phyloP scores from a whole-genome alignment of 805 yeast genomes.

The Zygoascus biomembranicola region DNA sequence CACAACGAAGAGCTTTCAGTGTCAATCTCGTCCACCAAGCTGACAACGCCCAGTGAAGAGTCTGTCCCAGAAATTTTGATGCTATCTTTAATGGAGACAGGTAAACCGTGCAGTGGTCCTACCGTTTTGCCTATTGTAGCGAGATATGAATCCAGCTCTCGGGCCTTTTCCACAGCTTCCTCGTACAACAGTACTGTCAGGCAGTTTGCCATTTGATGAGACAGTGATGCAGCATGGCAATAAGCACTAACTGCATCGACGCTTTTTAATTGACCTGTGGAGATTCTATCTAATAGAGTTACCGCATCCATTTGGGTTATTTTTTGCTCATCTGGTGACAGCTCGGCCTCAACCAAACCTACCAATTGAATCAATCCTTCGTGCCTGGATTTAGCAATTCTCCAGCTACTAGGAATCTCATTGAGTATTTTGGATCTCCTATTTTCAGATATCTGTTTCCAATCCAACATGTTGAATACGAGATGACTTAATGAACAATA shows the following conservation, averaged over 20 bases:
- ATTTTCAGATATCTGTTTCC: neutral
- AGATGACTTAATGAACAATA: too few species aligned
- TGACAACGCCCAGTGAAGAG: slow-evolving; percentile 37
- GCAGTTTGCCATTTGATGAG: slow-evolving; percentile 43
- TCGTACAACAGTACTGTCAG: slow-evolving; percentile 37
- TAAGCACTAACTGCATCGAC: slow-evolving; percentile 44
- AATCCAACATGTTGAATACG: neutral
- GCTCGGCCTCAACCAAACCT: neutral
- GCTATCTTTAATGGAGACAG: slow-evolving; percentile 50
- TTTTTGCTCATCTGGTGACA: neutral
- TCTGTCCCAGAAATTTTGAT: slow-evolving; percentile 40
- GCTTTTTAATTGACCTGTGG: neutral
- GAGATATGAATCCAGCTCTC: slow-evolving; percentile 43
- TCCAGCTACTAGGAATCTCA: neutral
- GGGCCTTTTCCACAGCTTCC: slow-evolving; percentile 48
- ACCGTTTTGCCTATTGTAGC: slow-evolving; percentile 14
- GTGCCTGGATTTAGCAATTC: neutral
- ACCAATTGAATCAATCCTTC: neutral
- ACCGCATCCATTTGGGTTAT: neutral
- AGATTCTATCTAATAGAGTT: neutral
- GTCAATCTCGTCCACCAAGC: slow-evolving; percentile 28
- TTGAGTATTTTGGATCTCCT: neutral
- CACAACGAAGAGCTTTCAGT: slow-evolving; percentile 39
- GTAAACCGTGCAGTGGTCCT: slow-evolving; percentile 63
- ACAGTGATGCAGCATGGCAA: slow-evolving; percentile 49